phyloP scores from a whole-genome alignment of 148 eudicot species.

The Vaccinium corymbosum region DNA sequence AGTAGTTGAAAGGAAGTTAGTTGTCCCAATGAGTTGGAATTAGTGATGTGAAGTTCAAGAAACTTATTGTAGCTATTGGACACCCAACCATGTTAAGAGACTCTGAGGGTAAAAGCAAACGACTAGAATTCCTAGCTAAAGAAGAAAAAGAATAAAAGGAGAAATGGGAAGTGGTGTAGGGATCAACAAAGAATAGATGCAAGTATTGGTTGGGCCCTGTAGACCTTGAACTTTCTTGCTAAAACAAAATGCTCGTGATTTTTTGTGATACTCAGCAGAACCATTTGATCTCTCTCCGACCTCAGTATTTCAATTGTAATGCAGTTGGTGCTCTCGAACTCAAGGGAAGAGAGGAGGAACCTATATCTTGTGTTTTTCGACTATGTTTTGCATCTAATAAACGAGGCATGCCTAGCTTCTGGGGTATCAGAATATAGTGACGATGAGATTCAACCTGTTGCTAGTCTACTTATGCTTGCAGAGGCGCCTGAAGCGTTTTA shows the following conservation, averaged over 20 bases:
- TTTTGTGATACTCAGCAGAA: background rate
- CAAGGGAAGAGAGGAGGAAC: constrained; percentile 88
- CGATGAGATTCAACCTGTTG: constrained; percentile 85
- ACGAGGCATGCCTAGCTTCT: constrained; percentile 51
- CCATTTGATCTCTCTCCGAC: background rate
- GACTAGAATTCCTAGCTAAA: background rate
- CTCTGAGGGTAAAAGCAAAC: background rate
- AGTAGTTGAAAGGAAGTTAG: background rate
- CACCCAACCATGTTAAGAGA: background rate
- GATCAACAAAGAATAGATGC: background rate
- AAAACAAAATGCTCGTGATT: background rate
- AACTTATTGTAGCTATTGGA: background rate
- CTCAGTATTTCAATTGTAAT: constrained; percentile 23
- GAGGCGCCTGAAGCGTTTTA: constrained; percentile 96
- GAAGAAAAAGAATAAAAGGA: background rate
- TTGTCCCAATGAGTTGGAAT: background rate
- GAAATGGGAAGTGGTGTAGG: background rate
- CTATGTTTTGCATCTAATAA: constrained; percentile 78
- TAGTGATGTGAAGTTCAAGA: background rate
- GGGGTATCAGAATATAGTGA: constrained; percentile 72
- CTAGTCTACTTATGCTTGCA: constrained; percentile 76
- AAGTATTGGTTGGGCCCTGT: background rate
- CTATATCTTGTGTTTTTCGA: constrained; percentile 85
- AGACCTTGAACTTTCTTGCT: background rate
- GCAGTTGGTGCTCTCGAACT: constrained; percentile 88